Base-by-base conservation (phyloP, 78 protist genomes). In the Dictyostelium citrinum region DNA sequence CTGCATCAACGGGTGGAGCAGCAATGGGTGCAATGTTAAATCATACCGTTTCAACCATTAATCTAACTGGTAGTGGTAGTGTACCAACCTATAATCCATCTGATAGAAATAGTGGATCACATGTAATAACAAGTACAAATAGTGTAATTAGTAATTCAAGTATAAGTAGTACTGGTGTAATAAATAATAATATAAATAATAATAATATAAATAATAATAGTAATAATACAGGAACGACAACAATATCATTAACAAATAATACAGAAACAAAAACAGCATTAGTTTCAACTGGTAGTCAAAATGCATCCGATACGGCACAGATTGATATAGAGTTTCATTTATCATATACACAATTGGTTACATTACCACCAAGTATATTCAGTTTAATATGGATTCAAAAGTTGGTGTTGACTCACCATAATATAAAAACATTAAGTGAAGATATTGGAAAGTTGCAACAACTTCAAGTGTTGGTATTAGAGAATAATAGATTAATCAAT, bases 381-480 rank as follows among this genome's bases (percentile, higher is more conserved):
- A 17, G 11, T 20, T 35, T 88, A 51, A 55, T 88, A 2, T 88
- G 93, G 93, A 35, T 88, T 24, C 93, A 88, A 49, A 88, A 88
- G 39, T 72, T 88, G 72, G 93, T 88, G 0, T 12, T 88, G 3
- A 88, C 93, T 46, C 93, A 88, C 79, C 93, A 88, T 75, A 88
- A 88, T 49, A 88, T 88, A 20, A 58, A 67, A 16, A 88, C 93
- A 4, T 51, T 88, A 2, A 60, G 78, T 7, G 93, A 88, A 29
- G 95, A 90, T 64, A 90, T 90, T 81, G 88, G 95, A 1, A 90
- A 81, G 24, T 71, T 90, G 5, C 95, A 90, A 60, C 85, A 81
- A 43, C 95, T 90, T 24, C 90, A 82, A 45, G 84, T 90, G 0
- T 16, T 90, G 31, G 45, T 83, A 14, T 45, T 90, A 5, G 91